Base-by-base conservation (phyloP, 805 yeast genomes). In the Saturnispora sekii region DNA sequence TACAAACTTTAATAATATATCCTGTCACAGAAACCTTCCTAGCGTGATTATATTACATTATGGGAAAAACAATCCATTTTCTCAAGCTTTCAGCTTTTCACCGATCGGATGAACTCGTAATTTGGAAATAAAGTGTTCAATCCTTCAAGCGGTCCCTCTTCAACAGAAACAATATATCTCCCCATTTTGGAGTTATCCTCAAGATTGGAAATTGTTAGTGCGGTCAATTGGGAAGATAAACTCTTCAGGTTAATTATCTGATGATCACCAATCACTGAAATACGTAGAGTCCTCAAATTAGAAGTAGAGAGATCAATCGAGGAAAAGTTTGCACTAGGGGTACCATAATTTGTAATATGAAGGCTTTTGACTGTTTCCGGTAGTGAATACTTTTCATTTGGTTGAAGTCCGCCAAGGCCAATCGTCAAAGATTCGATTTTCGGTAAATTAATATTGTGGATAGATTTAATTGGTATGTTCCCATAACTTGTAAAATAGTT, bases 291-390 rank as follows among this genome's bases (percentile, higher is more conserved):
- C 15, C 38, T 43, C 5, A 43, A n/a, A 5, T 29, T 31, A 12
- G 18, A 17, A 3, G 26, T 12, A 2, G 45, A 43, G 21, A 43
- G 32, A 26, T 43, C 33, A 37, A 43, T 32, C 2, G 15, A 14
- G 8, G 37, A 36, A 14, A 43, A 35, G 17, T 43, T 29, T 8
- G 37, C 32, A 6, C 28, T 26, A 2, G 11, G 11, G 2, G 17
- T 12, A 10, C 32, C 32, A 12, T 36, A n/a, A 12, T 36, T 43
- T 10, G 41, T 31, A 12, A 43, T 8, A 5, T 43, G 45, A n/a
- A 43, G 32, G 10, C 16, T 37, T 11, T 8, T 17, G 8, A 43
- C 15, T 10, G 45, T 21, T 21, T 18, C 14, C 10, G 45, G 45
- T n/a, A 37, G 12, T 10, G 15, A 32, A n/a, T 26, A 31, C 3